Percentiles rank a stretch among this genome's conserved stretches.
Evolutionary conservation across 345 rosid genomes (phyloP).

Genomic region (Linum tenue): DNA sequence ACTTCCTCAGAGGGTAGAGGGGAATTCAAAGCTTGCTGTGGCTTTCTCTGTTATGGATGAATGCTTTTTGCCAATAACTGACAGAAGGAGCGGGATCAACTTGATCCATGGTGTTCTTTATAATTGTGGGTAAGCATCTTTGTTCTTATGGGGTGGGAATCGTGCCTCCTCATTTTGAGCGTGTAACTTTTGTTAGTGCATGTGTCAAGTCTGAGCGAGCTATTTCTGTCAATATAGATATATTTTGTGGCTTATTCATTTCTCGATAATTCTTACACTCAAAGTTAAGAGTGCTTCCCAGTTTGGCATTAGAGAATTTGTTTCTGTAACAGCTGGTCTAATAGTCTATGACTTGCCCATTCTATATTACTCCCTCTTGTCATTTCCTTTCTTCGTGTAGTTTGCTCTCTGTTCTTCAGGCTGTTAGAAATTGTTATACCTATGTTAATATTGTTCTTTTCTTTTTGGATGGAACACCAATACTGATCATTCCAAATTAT

Average conservation of each 20-base stretch:
- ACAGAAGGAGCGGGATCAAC: conserved; percentile 27
- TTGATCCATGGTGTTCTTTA: conserved; percentile 18
- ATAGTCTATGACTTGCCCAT: too few relatives aligned
- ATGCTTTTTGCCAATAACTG: conserved; percentile 28
- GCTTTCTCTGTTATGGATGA: conserved; percentile 31
- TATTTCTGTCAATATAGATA: not conserved
- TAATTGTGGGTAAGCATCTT: conserved; percentile 19
- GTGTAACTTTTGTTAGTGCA: not conserved
- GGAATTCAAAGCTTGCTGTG: conserved; percentile 27
- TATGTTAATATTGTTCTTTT: too few relatives aligned
- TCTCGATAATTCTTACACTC: too few relatives aligned
- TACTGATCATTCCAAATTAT: not conserved
- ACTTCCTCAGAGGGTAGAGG: conserved; percentile 24
- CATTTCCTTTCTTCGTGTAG: too few relatives aligned
- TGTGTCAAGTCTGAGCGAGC: not conserved
- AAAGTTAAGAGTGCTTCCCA: too few relatives aligned
- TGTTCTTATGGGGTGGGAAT: not conserved
- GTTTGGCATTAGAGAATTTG: too few relatives aligned
- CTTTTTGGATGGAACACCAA: not conserved
- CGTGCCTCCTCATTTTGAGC: not conserved
- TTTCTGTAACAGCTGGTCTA: too few relatives aligned
- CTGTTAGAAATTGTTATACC: too few relatives aligned
- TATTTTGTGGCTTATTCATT: too few relatives aligned
- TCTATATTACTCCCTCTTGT: too few relatives aligned
- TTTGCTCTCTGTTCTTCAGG: too few relatives aligned